These are phyloP conservation scores for Myxozyma lipomycoides DNA, from an alignment of 805 yeast genomes.

Conservation along the genomic window DNA sequence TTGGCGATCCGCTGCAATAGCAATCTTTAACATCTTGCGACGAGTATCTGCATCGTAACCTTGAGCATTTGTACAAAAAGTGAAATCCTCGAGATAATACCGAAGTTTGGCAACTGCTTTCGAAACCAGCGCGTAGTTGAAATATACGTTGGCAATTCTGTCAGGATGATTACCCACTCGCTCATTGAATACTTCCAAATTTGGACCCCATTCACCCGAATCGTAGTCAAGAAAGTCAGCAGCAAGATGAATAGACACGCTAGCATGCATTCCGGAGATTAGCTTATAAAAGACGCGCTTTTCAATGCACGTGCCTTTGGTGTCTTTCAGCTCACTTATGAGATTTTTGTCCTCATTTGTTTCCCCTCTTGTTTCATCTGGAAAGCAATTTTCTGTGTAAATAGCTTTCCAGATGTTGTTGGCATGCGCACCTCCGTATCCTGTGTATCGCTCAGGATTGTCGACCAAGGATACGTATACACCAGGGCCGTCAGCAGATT, in stretches of 20 bases:
- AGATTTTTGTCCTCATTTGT: slow-evolving; percentile 37
- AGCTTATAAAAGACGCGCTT: slow-evolving; percentile 83
- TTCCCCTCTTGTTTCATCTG: slow-evolving; percentile 36
- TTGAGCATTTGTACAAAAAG: slow-evolving; percentile 42
- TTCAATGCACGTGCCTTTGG: slow-evolving; percentile 62
- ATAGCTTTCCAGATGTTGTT: slow-evolving; percentile 90
- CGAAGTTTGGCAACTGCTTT: slow-evolving; percentile 71
- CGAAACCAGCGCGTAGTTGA: slow-evolving; percentile 83
- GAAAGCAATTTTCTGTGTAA: slow-evolving; percentile 87
- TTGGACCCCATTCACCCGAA: slow-evolving; percentile 80
- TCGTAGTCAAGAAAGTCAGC: slow-evolving; percentile 70
- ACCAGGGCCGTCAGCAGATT: slow-evolving; percentile 35
- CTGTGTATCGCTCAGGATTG: slow-evolving; percentile 95
- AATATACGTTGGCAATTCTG: slow-evolving; percentile 80
- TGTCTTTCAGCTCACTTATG: background rate
- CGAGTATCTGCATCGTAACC: slow-evolving; percentile 47
- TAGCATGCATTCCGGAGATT: slow-evolving; percentile 91
- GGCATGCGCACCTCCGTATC: slow-evolving; percentile 90
- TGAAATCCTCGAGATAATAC: slow-evolving; percentile 49
- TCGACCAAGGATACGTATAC: slow-evolving; percentile 81
- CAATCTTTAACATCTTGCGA: slow-evolving; percentile 42
- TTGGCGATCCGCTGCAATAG: slow-evolving; percentile 35
- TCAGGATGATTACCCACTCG: slow-evolving; percentile 90
- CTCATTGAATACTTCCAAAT: slow-evolving; percentile 73
- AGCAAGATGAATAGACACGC: slow-evolving; percentile 87